A percentile compares a stretch with the other conserved stretches of the same genome.
Conservation (phyloP, 108 stramenopile species). For the Nannochloropsis salina region DNA sequence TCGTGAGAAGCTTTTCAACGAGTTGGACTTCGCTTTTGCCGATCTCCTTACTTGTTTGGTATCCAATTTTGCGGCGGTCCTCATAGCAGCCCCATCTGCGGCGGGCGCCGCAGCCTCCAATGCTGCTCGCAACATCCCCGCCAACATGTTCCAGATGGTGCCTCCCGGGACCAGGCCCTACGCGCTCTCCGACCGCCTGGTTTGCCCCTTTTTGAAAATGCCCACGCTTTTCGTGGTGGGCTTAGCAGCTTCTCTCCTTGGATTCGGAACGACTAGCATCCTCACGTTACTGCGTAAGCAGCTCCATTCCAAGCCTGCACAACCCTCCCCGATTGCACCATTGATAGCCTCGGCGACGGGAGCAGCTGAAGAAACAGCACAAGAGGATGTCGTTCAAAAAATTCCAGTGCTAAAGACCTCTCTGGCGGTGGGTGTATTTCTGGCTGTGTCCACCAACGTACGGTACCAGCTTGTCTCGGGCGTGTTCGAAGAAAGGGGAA, state of each 20-base stretch:
- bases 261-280: not conserved
- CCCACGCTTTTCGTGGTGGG: not conserved
- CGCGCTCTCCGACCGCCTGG: not conserved
- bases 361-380: not conserved
- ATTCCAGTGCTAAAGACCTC: not conserved
- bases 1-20: not conserved
- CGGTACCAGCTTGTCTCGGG: constrained; percentile 8
- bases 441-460: not conserved
- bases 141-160: not conserved
- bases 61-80: not conserved
- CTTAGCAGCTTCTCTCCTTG: constrained; percentile 3
- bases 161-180: constrained; percentile 3
- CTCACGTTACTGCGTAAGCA: not conserved
- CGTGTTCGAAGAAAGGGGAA: not conserved
- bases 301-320: not conserved
- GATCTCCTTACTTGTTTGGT: not conserved
- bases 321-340: not conserved
- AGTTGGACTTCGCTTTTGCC: constrained; percentile 2
- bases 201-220: not conserved
- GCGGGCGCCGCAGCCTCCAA: not conserved
- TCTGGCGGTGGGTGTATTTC: not conserved
- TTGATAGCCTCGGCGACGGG: not conserved
- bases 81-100: not conserved
- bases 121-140: not conserved
- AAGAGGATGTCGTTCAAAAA: not conserved